phyloP scores from a whole-genome alignment of 2,329 filamentous ascomycete genomes.

The Xylariaceae sp. region DNA sequence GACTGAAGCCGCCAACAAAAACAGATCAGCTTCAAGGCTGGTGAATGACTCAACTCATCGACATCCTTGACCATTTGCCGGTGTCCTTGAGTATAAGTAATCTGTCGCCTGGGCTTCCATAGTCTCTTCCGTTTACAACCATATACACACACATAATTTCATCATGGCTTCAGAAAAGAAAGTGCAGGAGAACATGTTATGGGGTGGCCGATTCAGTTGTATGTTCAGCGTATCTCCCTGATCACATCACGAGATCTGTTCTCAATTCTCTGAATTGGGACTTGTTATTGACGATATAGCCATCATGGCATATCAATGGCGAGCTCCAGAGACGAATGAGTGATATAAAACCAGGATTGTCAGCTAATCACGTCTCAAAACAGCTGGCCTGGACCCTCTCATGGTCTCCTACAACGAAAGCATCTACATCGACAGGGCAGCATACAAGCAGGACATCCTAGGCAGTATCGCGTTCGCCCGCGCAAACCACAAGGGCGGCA shows the following conservation, averaged over 20 bases:
- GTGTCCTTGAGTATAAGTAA: neutral
- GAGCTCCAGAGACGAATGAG: neutral
- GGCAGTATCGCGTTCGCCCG: constrained; percentile 77
- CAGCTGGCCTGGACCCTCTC: constrained; percentile 75
- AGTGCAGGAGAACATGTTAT: constrained; percentile 28
- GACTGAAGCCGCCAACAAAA: neutral
- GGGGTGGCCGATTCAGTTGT: constrained; percentile 50
- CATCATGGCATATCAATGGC: neutral
- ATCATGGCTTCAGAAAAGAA: constrained; percentile 22
- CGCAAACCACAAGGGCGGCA: constrained; percentile 69
- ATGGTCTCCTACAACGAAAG: constrained; percentile 84
- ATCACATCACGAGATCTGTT: neutral
- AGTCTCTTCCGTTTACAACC: neutral
- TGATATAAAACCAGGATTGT: neutral
- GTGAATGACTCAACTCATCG: neutral
- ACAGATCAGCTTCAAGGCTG: neutral
- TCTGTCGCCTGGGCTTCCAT: neutral
- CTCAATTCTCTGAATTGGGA: neutral
- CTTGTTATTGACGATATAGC: neutral
- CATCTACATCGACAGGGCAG: constrained; percentile 70
- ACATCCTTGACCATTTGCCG: neutral
- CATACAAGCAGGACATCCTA: constrained; percentile 75
- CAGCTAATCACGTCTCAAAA: neutral
- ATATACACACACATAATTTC: neutral
- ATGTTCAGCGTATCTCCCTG: constrained; percentile 16